These are phyloP conservation scores for Marchantia paleacea DNA, from an alignment of 225 moss, liverwort and hornwort genomes.

Conservation along the genomic window DNA sequence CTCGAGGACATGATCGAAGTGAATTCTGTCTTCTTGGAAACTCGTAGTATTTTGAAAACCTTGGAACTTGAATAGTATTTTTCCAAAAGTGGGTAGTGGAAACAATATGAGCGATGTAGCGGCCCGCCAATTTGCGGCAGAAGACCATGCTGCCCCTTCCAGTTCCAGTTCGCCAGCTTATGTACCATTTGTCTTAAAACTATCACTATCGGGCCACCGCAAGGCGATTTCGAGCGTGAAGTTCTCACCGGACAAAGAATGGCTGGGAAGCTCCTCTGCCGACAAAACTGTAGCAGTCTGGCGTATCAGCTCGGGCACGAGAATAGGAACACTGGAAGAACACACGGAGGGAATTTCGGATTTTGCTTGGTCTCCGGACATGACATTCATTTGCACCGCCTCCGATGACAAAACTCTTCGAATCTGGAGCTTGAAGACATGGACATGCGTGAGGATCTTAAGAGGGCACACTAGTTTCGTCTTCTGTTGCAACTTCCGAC, in stretches of 20 bases:
- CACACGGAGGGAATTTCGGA: conserved; percentile 2
- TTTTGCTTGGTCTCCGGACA: conserved; percentile 4
- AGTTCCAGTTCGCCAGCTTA: background rate
- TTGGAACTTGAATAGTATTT: background rate
- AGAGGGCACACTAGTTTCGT: background rate
- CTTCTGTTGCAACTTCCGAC: conserved; percentile 3
- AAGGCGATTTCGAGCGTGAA: conserved; percentile 10
- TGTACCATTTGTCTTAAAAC: background rate
- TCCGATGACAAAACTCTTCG: conserved; percentile 10
- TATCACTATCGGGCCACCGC: background rate
- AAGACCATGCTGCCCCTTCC: background rate
- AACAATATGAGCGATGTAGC: background rate
- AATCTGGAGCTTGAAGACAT: background rate
- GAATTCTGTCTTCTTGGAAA: too few relatives aligned
- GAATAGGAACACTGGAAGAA: background rate
- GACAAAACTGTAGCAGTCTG: conserved; percentile 9
- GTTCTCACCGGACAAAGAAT: background rate
- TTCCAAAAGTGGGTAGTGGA: background rate
- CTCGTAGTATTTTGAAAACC: background rate
- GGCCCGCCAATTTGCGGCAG: background rate
- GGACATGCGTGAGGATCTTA: background rate
- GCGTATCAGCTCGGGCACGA: background rate
- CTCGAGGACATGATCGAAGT: too few relatives aligned
- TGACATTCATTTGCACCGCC: background rate
- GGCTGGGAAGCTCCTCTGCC: background rate